A percentile compares a stretch with the other conserved stretches of the same genome.
phyloP scores from a whole-genome alignment of 2,329 filamentous ascomycete species.

The Sclerotinia borealis region DNA sequence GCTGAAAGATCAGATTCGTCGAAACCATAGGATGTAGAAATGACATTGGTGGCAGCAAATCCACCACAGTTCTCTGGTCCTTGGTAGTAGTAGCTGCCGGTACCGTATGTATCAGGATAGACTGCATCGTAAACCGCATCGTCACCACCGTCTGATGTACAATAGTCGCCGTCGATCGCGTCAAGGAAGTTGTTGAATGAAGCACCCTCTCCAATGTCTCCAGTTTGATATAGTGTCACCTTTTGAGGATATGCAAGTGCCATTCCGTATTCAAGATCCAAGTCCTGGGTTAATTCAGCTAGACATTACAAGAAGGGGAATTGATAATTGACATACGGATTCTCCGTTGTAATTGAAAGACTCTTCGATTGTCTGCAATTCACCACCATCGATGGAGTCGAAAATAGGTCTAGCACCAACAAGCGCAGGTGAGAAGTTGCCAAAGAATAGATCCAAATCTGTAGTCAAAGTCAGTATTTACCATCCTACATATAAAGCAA shows the following conservation, averaged over 20 bases:
- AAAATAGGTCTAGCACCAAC: constrained; percentile 41
- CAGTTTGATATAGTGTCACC: constrained; percentile 35
- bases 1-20: constrained; percentile 42
- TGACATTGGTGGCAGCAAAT: constrained; percentile 44
- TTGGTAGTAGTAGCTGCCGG: constrained; percentile 29
- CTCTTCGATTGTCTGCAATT: constrained; percentile 37
- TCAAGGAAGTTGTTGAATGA: constrained; percentile 29
- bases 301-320: not conserved
- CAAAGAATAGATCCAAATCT: constrained; percentile 43
- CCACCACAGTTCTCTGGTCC: constrained; percentile 40
- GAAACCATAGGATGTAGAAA: constrained; percentile 48
- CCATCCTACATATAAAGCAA: not conserved
- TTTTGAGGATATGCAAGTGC: constrained; percentile 46
- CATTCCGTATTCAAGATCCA: constrained; percentile 51
- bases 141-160: constrained; percentile 34
- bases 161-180: constrained; percentile 39
- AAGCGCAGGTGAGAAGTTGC: constrained; percentile 38
- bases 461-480: not conserved
- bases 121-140: constrained; percentile 33
- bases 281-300: constrained; percentile 26
- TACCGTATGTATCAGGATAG: constrained; percentile 30
- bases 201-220: constrained; percentile 26
- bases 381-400: constrained; percentile 42
- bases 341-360: constrained; percentile 40
- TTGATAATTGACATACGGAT: constrained; percentile 29